These are phyloP conservation scores for Leucoagaricus sp. DNA, from an alignment of 1,284 basidiomycete genomes.

Conservation along the genomic window DNA sequence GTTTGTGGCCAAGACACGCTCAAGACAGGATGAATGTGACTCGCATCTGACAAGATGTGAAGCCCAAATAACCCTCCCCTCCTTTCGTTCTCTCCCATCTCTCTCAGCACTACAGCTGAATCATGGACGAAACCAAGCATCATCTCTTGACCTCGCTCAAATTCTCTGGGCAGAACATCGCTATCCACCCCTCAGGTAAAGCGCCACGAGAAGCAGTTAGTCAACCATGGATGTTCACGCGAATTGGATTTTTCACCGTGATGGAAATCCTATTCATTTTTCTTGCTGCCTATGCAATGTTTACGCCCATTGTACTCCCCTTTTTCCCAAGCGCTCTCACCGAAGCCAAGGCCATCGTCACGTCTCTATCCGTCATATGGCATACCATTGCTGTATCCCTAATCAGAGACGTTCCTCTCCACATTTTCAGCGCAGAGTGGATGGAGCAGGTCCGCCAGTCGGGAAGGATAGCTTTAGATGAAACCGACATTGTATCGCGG, in stretches of 20 bases:
- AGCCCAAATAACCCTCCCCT: too few species aligned
- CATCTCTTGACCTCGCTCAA: too few species aligned
- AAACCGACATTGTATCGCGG: background rate
- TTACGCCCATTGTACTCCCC: background rate
- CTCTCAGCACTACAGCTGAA: too few species aligned
- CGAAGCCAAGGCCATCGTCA: background rate
- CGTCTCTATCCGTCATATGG: constrained; percentile 1
- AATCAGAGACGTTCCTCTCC: background rate
- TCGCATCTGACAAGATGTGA: too few species aligned
- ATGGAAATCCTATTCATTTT: background rate
- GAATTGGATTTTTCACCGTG: background rate
- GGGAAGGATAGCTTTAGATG: background rate
- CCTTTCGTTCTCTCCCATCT: too few species aligned
- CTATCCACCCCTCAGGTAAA: too few species aligned
- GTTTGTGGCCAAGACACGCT: too few species aligned
- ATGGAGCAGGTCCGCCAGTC: background rate
- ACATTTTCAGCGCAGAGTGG: constrained; percentile 4
- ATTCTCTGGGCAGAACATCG: too few species aligned
- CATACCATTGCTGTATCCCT: background rate
- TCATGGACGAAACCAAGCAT: too few species aligned
- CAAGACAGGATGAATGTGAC: too few species aligned
- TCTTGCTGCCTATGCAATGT: background rate
- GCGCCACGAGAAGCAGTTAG: too few species aligned
- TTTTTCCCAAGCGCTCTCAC: background rate
- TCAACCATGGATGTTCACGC: too few species aligned